Percentiles rank a stretch among this genome's conserved stretches.
Evolutionary conservation across 352 stramenopile species (phyloP).

Genomic region (Globisporangium emineosum): DNA sequence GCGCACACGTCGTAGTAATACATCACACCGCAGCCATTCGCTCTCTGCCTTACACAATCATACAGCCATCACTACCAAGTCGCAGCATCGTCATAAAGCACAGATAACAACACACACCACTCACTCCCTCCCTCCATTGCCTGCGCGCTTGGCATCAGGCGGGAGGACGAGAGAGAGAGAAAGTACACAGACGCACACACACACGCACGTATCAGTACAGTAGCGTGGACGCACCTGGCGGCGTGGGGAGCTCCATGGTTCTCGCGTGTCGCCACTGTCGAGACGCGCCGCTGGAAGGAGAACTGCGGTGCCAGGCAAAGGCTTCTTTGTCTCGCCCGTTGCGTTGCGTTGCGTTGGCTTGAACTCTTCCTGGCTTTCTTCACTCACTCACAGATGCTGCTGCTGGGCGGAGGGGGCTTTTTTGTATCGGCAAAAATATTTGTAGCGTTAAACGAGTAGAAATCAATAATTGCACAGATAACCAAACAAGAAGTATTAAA

Average conservation of each 20-base stretch:
- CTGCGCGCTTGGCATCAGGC: neutral
- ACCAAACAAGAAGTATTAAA: no score
- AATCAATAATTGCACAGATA: no score
- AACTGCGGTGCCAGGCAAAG: neutral
- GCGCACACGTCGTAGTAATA: neutral
- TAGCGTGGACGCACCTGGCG: slow-evolving; percentile 24
- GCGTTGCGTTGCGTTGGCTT: neutral
- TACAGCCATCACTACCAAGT: neutral
- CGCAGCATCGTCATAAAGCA: neutral
- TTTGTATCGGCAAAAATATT: slow-evolving; percentile 2
- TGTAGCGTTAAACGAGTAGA: no score
- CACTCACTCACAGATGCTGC: neutral
- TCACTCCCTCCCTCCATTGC: neutral
- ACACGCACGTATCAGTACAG: neutral
- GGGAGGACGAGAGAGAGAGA: neutral
- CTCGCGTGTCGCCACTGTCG: slow-evolving; percentile 3
- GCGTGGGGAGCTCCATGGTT: slow-evolving; percentile 27
- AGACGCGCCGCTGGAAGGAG: neutral
- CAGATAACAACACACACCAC: neutral
- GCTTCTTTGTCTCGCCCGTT: slow-evolving; percentile 1
- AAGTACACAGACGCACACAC: neutral
- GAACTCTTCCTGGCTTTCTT: neutral
- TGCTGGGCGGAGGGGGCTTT: slow-evolving; percentile 4
- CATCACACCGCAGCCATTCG: neutral
- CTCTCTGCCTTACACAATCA: no score